Conservation (phyloP, 2,329 filamentous ascomycete species). For the Fusarium albidum region DNA sequence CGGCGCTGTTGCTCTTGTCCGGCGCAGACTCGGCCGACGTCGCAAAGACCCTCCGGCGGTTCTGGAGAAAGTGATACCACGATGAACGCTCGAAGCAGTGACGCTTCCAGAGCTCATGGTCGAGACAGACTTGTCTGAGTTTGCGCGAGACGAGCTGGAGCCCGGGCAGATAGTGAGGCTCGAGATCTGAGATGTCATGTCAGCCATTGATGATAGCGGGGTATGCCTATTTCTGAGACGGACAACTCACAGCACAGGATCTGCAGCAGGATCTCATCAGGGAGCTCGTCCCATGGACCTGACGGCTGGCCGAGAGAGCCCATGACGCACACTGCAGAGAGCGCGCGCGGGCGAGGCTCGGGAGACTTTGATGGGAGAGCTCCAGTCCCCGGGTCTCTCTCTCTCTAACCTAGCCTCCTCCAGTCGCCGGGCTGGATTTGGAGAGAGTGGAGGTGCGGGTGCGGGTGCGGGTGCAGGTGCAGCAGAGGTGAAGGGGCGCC, state of each 20-base stretch:
- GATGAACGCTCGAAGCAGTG: conserved; percentile 76
- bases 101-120: conserved; percentile 79
- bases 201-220: conserved; percentile 29
- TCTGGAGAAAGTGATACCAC: conserved; percentile 68
- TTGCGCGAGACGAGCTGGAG: conserved; percentile 75
- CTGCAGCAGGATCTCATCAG: conserved; percentile 70
- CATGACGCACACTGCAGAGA: conserved; percentile 37
- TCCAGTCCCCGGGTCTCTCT: background rate
- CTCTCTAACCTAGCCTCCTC: no score
- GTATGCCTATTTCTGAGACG: conserved; percentile 27
- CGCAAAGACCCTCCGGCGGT: conserved; percentile 44
- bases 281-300: conserved; percentile 58
- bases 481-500: conserved; percentile 13
- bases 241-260: conserved; percentile 66
- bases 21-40: conserved; percentile 34
- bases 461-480: conserved; percentile 5
- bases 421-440: no score
- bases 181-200: conserved; percentile 44
- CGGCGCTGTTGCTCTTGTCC: conserved; percentile 12
- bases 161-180: conserved; percentile 59
- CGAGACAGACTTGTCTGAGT: conserved; percentile 73
- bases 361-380: conserved; percentile 2
- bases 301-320: conserved; percentile 29
- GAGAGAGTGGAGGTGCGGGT: background rate
- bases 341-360: conserved; percentile 3